Base-by-base conservation (phyloP, 306 rosid species). In the Hippophae rhamnoides region DNA sequence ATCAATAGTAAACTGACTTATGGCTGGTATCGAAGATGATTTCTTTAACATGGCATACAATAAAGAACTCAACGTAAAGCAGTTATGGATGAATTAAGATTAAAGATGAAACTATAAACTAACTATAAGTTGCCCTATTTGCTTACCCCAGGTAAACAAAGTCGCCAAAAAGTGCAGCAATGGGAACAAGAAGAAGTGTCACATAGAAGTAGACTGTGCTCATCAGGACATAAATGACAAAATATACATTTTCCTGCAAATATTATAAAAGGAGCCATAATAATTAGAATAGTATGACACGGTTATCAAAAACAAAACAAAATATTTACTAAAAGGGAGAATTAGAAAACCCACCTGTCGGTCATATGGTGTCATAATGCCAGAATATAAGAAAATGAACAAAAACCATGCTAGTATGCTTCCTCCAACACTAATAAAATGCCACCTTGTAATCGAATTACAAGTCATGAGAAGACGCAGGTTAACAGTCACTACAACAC, bases 371-470 rank as follows among this genome's bases (percentile, higher is more conserved):
- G 89, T 80, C 69, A 69, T 61, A 54, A 87, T 63, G 69, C 86
- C 87, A 50, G 94, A 78, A 65, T 92, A 92, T 62, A 87, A 13
- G 65, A 87, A 85, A 67, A 78, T 71, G 69, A 92, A 92, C 44
- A 82, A 6, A 74, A 92, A 92, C 98, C 98, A 92, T 2, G 89
- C 93, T 68, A 81, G 64, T 65, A 92, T 75, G 78, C 98, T 92
- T 75, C 98, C 98, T 47, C 98, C 98, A 62, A 88, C 93, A 63
- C 89, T 84, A 56, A 87, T 81, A 47, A 76, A 83, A 77, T 92
- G 96, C 96, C 96, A 87, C 69, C 83, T 81, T 38, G 98, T 85
- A 77, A 87, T 84, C 3, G 93, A 87, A 76, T 92, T 92, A 58
- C 98, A 85, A 46, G 75, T 76, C 93, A 87, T 14, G 72, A 92